Percentiles rank a stretch among this genome's conserved stretches.
These are phyloP conservation scores for Thraustochytrium sp. DNA, from an alignment of 352 stramenopile genomes.

Conservation along the genomic window DNA sequence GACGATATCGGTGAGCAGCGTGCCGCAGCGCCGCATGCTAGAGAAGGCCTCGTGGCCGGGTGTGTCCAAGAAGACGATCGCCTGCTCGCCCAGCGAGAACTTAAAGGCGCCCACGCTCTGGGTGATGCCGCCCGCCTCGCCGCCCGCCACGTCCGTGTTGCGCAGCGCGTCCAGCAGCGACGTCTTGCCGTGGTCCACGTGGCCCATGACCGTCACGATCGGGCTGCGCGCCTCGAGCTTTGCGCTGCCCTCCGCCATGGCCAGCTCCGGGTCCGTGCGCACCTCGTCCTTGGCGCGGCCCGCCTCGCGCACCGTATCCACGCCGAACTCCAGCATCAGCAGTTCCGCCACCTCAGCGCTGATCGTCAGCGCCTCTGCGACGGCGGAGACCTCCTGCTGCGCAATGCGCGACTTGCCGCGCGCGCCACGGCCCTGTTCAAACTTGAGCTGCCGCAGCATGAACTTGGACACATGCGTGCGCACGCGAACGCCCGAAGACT, in stretches of 20 bases:
- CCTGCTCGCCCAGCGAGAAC: slow-evolving; percentile 52
- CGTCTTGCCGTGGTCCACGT: slow-evolving; percentile 99
- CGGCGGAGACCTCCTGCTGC: slow-evolving; percentile 12
- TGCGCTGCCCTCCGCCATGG: not conserved
- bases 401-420: not conserved
- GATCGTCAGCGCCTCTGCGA: slow-evolving; percentile 10
- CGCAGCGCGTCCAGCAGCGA: slow-evolving; percentile 96
- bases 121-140: slow-evolving; percentile 96
- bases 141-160: slow-evolving; percentile 74
- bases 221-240: slow-evolving; percentile 68
- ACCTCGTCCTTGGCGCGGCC: slow-evolving; percentile 4
- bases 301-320: not conserved
- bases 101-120: slow-evolving; percentile 96
- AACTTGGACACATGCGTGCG: not conserved
- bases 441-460: slow-evolving; percentile 8
- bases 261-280: slow-evolving; percentile 1
- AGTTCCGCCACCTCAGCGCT: slow-evolving; percentile 44
- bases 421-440: not conserved
- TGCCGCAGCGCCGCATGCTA: slow-evolving; percentile 92
- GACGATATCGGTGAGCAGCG: slow-evolving; percentile 94
- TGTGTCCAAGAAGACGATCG: slow-evolving; percentile 95
- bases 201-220: slow-evolving; percentile 98
- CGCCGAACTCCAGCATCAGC: slow-evolving; percentile 36
- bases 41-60: slow-evolving; percentile 98
- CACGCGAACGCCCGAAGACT: not conserved